Evolutionary conservation across 352 stramenopile species (phyloP), one percentile per base, ranked within the genome.

Genomic region (Blastocystis sp.): DNA sequence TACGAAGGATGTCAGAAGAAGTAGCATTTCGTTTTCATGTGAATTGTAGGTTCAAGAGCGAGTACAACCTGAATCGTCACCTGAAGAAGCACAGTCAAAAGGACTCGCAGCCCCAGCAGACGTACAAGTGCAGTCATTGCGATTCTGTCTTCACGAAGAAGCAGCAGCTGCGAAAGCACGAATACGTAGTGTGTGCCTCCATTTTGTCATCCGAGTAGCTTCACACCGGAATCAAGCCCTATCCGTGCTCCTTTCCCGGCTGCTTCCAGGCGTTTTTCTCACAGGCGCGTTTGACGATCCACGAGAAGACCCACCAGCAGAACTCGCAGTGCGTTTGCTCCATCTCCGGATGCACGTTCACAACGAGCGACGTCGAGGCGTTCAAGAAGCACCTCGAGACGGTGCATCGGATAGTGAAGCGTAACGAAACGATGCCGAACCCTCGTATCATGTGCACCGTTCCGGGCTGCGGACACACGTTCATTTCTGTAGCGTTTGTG

Each of bases 61-160:
- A 81, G 33, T 81, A 62, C 24, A 81, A 81, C 41, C 33, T 81
- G 50, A 81, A 81, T 81, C 71, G 71, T 13, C 71, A 81, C 62
- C 9, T 81, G 3, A 81, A 81, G 41, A 63, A 61, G 55, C 71
- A 81, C 35, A 16, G 33, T 59, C 35, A 67, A 39, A 81, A 81
- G 37, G 37, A 81, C 24, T 66, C 39, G 29, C 19, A 81, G 31
- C 50, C 50, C 1, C 71, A 4, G 26, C 50, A 67, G 31, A 21
- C 29, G 4, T 81, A 81, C 71, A 81, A 81, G 59, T 81, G 71
- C 41, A 81, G 71, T 35, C 35, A 81, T n/a, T 81, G 71, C 50
- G 71, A 81, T 16, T 4, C 45, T 16, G 33, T 24, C 31, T 81
- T 81, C 35, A 63, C 59, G 0, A 81, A 81, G 50, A 81, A 81